Percentiles rank a stretch among this genome's conserved stretches.
phyloP scores from a whole-genome alignment of 805 yeast genomes.

The Lipomyces yamadae region DNA sequence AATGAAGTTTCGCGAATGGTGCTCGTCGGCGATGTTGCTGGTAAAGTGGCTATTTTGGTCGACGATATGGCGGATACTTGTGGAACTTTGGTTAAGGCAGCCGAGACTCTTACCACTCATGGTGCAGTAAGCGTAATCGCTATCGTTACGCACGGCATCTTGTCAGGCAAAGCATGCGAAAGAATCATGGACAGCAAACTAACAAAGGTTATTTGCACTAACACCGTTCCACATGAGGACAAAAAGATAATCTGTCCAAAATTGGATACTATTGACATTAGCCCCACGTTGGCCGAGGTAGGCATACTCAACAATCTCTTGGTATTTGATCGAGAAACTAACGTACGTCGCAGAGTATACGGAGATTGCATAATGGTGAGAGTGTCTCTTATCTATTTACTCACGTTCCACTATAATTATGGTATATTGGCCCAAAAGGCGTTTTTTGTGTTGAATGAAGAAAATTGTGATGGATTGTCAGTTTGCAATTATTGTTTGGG shows the following conservation, averaged over 20 bases:
- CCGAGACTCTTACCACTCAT: slow-evolving; percentile 77
- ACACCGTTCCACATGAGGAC: slow-evolving; percentile 83
- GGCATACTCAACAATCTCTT: not conserved
- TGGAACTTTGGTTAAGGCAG: slow-evolving; percentile 94
- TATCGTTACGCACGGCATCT: slow-evolving; percentile 93
- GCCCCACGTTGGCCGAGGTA: slow-evolving; percentile 89
- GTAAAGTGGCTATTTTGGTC: slow-evolving; percentile 80
- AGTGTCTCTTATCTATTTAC: slow-evolving; percentile 85
- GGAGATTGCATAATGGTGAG: slow-evolving; percentile 96
- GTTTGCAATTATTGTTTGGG: not conserved
- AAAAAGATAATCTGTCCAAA: slow-evolving; percentile 64
- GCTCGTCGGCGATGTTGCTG: slow-evolving; percentile 88
- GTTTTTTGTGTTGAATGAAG: slow-evolving; percentile 2
- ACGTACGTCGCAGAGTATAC: slow-evolving; percentile 49
- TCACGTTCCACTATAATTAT: slow-evolving; percentile 56
- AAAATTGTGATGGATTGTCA: not conserved
- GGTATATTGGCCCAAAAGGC: not conserved
- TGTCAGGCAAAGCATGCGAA: slow-evolving; percentile 80
- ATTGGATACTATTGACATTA: slow-evolving; percentile 80
- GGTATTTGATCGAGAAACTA: not conserved
- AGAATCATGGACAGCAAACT: slow-evolving; percentile 71
- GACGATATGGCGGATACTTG: slow-evolving; percentile 99
- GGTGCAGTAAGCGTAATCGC: slow-evolving; percentile 89
- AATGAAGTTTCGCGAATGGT: slow-evolving; percentile 96
- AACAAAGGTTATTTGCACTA: slow-evolving; percentile 82